Base-by-base conservation (phyloP, 1,284 basidiomycete genomes). In the Marasmius sp. region DNA sequence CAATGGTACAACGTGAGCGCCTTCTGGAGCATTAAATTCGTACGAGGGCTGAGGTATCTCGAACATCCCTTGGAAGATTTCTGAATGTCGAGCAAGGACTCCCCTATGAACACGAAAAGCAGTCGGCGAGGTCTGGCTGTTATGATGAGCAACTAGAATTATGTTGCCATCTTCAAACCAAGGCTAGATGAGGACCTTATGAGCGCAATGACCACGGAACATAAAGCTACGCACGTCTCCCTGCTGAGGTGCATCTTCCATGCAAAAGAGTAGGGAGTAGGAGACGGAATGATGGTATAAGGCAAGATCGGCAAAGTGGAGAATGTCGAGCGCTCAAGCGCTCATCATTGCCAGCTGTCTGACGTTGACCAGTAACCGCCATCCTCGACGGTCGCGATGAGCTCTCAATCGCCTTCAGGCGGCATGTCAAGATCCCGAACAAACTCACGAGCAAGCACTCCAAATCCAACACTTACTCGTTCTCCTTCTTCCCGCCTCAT, bases 121-220 rank as follows among this genome's bases (percentile, higher is more conserved):
- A 53, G 79, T 78, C 6, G 72, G 71, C 8, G 71, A 36, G 16
- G 18, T 47, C 57, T 59, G 66, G 58, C 78, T 77, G 36, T 75
- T 63, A 27, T 27, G 27, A 27, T 27, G 27, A 6, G 81, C 77
- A 47, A 81, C 68, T 4, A 87, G 75, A 34, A 85, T 71, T 49
- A 86, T 77, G 67, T 86, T 86, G 34, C 84, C 85, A 66, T 87
- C 85, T 14, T 84, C 80, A 68, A 87, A 85, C 81, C 81, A 86
- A 16, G 83, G 83, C 73, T 85, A 36, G 8, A 33, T 61, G 5
- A 53, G 33, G 20, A 37, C 16, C 39, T 45, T 59, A n/a, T 69
- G 73, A 27, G 18, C 18, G n/a, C 10, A 14, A 11, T 1, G n/a
- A 56, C 3, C 55, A 14, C 1, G 41, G 8, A 27, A 33, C 16